Base-by-base conservation (phyloP, 805 yeast species). In the Huiozyma naganishii region DNA sequence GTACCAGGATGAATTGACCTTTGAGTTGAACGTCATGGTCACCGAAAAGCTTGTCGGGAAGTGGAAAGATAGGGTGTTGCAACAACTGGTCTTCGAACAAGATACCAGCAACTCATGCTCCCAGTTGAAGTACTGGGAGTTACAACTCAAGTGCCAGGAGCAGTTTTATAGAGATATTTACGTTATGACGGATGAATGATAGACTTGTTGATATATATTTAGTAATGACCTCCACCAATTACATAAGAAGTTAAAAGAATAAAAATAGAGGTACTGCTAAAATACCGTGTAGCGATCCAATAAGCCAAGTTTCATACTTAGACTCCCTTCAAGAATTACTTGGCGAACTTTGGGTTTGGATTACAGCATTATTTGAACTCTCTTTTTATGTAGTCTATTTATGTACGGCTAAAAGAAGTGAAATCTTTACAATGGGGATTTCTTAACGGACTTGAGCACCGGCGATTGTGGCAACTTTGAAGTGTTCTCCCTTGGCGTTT, bases 381-480 rank as follows among this genome's bases (percentile, higher is more conserved):
- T 17, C 23, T 17, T 17, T 17, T 2, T 17, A 17, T 17, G 4
- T 17, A 17, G 23, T 17, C 2, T 17, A 17, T 17, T 17, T 17
- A 17, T 17, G 23, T 17, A 17, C 23, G 23, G 23, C 4, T 17
- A 17, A 17, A 17, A 4, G 4, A 17, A 17, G 23, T 17, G 23
- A 17, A 17, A 17, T 17, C 23, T 17, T 17, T 17, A 17, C 23
- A 17, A 30, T 11, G 33, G 9, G n/a, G 11, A 30, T 30, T 11
- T 5, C 12, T 66, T 73, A 84, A 68, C 89, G 81, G 50, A 90
- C 97, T 50, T 74, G 72, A 42, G 96, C 97, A 55, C 72, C 70
- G 39, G 76, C 83, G 47, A 90, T 61, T 35, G 92, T 70, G 38
- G 80, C 66, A 59, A 81, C 83, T 67, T 80, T 79, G 68, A 89